Conservation (phyloP, 2,329 filamentous ascomycete genomes). For the Mariannaea elegans region DNA sequence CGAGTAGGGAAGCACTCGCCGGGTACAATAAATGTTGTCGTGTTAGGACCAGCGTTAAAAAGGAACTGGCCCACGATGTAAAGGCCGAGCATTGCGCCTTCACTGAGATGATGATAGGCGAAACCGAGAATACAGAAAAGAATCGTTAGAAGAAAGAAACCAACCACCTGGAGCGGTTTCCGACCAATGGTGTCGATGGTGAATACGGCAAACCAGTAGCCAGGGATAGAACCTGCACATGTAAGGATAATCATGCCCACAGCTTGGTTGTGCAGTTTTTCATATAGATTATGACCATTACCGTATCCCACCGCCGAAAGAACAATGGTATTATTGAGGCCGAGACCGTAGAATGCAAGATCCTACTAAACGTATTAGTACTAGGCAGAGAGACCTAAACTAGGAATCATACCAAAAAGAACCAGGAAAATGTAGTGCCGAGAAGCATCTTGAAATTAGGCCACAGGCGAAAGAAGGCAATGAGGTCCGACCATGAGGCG, state of each 20-base stretch:
- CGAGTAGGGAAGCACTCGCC: conserved; percentile 72
- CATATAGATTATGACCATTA: conserved; percentile 69
- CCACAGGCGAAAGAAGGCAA: conserved; percentile 73
- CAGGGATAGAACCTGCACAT: conserved; percentile 80
- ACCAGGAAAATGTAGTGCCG: conserved; percentile 83
- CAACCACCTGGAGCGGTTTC: conserved; percentile 76
- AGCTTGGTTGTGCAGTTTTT: conserved; percentile 75
- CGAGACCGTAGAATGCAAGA: conserved; percentile 73
- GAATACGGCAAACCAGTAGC: conserved; percentile 81
- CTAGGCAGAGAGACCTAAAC: neutral
- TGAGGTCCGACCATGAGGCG: conserved; percentile 75
- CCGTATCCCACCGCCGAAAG: conserved; percentile 77
- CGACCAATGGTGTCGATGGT: conserved; percentile 80
- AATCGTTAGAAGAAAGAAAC: conserved; percentile 68
- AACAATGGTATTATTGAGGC: conserved; percentile 79
- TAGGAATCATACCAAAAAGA: conserved; percentile 66
- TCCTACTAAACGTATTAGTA: conserved; percentile 56
- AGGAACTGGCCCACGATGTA: conserved; percentile 74
- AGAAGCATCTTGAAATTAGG: conserved; percentile 75
- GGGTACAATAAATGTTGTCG: conserved; percentile 71
- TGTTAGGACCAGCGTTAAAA: conserved; percentile 73
- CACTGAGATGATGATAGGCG: conserved; percentile 58
- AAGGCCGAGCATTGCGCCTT: conserved; percentile 63
- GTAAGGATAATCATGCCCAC: conserved; percentile 81
- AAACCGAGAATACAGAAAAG: conserved; percentile 72